Conservation (phyloP, 495 filamentous ascomycete genomes). For the Daldinia loculata region DNA sequence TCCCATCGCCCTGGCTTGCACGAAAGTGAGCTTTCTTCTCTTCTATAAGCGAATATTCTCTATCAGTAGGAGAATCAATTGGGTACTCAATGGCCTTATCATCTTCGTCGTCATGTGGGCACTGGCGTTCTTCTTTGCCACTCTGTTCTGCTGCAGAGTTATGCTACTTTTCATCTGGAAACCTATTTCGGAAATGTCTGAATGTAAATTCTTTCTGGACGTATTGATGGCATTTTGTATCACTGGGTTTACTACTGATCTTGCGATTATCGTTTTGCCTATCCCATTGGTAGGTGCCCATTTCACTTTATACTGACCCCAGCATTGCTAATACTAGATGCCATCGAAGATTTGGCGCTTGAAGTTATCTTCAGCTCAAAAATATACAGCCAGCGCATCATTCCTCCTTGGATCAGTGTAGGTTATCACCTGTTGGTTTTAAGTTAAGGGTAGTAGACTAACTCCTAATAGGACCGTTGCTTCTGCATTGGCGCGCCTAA, state of each 20-base stretch:
- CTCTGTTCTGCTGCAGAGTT: conserved; percentile 37
- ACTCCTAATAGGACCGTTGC: conserved; percentile 27
- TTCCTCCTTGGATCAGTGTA: conserved; percentile 44
- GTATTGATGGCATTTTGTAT: conserved; percentile 29
- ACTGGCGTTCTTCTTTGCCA: conserved; percentile 36
- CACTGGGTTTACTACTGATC: conserved; percentile 39
- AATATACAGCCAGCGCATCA: conserved; percentile 26
- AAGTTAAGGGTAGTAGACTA: not conserved
- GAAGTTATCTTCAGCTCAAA: conserved; percentile 30
- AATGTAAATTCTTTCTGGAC: conserved; percentile 28
- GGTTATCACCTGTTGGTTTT: not conserved
- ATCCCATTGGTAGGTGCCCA: conserved; percentile 38
- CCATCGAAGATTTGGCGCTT: conserved; percentile 41
- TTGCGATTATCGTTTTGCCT: conserved; percentile 38
- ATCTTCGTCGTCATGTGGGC: conserved; percentile 27
- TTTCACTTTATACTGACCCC: not conserved
- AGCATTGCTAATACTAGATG: not conserved
- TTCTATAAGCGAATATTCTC: conserved; percentile 48
- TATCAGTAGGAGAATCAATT: conserved; percentile 12
- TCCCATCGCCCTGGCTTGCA: conserved; percentile 39
- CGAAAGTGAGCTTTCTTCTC: conserved; percentile 43
- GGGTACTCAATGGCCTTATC: conserved; percentile 23
- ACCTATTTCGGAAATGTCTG: conserved; percentile 2
- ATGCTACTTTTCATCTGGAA: conserved; percentile 32
- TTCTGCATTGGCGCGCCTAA: conserved; percentile 36